Evolutionary conservation across 257 asterid genomes (phyloP).

Genomic region (Parsonsia alboflavescens): DNA sequence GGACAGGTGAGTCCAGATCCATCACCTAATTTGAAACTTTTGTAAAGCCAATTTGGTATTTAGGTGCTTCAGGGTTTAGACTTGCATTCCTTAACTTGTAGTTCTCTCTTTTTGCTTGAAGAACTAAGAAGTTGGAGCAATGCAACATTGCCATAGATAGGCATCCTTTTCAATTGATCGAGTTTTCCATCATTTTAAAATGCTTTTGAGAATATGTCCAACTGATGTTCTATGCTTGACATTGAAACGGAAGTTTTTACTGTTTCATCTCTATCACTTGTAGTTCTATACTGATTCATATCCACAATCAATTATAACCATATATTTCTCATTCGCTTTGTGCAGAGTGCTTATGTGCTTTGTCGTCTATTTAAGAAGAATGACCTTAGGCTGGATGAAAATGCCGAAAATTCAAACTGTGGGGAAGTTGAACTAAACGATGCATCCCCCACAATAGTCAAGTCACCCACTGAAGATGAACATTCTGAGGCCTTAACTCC

Average conservation of each 20-base stretch:
- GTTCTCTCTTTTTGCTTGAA: no score
- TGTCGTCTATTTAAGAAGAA: slow-evolving; percentile 82
- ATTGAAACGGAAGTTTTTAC: not conserved
- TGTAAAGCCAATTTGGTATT: no score
- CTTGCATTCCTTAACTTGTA: not conserved
- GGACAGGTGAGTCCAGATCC: slow-evolving; percentile 62
- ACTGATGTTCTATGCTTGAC: not conserved
- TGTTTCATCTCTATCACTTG: not conserved
- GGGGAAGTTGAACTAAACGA: slow-evolving; percentile 44
- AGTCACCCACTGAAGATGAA: slow-evolving; percentile 47
- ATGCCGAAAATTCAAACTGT: slow-evolving; percentile 34
- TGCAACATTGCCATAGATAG: not conserved
- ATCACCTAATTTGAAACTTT: not conserved
- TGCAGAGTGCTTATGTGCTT: slow-evolving; percentile 79
- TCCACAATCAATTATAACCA: not conserved
- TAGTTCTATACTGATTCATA: not conserved
- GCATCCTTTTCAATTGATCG: not conserved
- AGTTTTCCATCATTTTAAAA: not conserved
- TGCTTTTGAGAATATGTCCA: not conserved
- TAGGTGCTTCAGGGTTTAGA: not conserved
- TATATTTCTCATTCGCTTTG: slow-evolving; percentile 4
- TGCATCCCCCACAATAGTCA: slow-evolving; percentile 39
- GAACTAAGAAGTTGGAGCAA: not conserved
- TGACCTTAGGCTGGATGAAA: slow-evolving; percentile 59
- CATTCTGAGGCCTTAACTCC: slow-evolving; percentile 46